phyloP scores from a whole-genome alignment of 805 yeast species.

The Pichia phayaonensis region DNA sequence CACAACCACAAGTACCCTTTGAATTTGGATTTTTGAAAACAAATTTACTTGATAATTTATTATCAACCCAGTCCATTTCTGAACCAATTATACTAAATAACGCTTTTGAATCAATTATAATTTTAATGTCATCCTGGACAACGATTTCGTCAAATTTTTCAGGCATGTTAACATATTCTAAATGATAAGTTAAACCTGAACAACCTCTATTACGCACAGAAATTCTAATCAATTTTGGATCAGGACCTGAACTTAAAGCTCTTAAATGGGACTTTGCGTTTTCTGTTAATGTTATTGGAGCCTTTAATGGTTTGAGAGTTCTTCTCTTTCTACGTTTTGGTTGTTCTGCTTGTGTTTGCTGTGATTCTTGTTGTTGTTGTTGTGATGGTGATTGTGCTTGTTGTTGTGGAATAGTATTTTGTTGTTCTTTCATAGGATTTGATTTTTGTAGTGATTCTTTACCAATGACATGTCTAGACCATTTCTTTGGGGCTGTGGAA shows the following conservation, averaged over 20 bases:
- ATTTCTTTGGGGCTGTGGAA: constrained; percentile 14
- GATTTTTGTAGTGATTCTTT: constrained; percentile 9
- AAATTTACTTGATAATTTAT: constrained; percentile 79
- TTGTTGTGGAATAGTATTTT: background rate
- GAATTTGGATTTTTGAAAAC: constrained; percentile 94
- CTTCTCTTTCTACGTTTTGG: constrained; percentile 37
- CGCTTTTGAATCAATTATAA: constrained; percentile 92
- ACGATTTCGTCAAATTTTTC: constrained; percentile 95
- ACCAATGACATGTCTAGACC: constrained; percentile 28
- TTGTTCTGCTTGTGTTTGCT: constrained; percentile 1
- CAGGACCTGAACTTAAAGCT: constrained; percentile 65
- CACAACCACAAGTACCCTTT: constrained; percentile 98
- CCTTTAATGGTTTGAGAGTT: constrained; percentile 78
- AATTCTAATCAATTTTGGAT: constrained; percentile 81
- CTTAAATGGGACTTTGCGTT: constrained; percentile 68
- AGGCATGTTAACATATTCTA: constrained; percentile 83
- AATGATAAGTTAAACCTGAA: constrained; percentile 86
- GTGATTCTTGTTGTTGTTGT: background rate
- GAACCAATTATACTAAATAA: constrained; percentile 92
- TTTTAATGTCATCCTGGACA: constrained; percentile 88
- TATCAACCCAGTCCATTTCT: constrained; percentile 98
- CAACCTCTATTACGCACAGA: constrained; percentile 97
- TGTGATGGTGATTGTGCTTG: constrained; percentile 6
- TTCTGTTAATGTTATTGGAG: constrained; percentile 74
- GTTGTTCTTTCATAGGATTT: background rate